These are phyloP conservation scores for Fusarium foetens DNA, from an alignment of 2,329 filamentous ascomycete species.

Conservation along the genomic window DNA sequence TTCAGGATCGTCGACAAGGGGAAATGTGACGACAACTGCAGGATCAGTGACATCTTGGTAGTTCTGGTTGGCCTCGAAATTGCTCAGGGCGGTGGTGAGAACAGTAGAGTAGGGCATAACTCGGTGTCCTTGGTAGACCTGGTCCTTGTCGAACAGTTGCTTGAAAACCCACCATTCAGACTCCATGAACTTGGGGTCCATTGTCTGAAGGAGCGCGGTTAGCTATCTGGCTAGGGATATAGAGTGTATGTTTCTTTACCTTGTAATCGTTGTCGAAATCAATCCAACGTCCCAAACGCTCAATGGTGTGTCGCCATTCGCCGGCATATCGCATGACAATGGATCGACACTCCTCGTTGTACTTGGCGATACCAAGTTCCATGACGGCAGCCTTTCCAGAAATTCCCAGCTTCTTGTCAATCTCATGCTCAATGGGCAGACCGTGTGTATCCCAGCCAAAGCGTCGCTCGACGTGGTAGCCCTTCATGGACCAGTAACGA, in stretches of 20 bases:
- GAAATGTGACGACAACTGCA: slow-evolving; percentile 88
- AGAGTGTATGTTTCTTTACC: slow-evolving; percentile 52
- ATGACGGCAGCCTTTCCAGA: slow-evolving; percentile 87
- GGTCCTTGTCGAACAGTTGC: slow-evolving; percentile 87
- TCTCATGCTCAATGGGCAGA: slow-evolving; percentile 94
- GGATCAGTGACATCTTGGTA: slow-evolving; percentile 94
- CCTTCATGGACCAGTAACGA: slow-evolving; percentile 97
- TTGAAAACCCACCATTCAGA: slow-evolving; percentile 98
- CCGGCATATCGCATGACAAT: slow-evolving; percentile 92
- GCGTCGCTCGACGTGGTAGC: slow-evolving; percentile 87
- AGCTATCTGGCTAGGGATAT: slow-evolving; percentile 1
- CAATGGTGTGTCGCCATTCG: slow-evolving; percentile 90
- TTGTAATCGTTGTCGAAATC: slow-evolving; percentile 99
- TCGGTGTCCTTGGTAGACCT: slow-evolving; percentile 88
- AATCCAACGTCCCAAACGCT: slow-evolving; percentile 92
- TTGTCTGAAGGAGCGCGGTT: slow-evolving; percentile 68
- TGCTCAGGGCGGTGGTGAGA: slow-evolving; percentile 87
- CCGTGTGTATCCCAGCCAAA: slow-evolving; percentile 98
- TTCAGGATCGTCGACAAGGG: slow-evolving; percentile 79
- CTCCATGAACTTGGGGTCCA: slow-evolving; percentile 97
- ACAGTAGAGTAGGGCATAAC: slow-evolving; percentile 97
- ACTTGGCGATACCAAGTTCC: slow-evolving; percentile 85
- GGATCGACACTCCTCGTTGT: slow-evolving; percentile 89
- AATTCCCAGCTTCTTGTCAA: slow-evolving; percentile 94
- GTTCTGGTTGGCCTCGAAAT: slow-evolving; percentile 94